These are phyloP conservation scores for Penicillium griseofulvum DNA, from an alignment of 2,329 filamentous ascomycete genomes.

Conservation along the genomic window DNA sequence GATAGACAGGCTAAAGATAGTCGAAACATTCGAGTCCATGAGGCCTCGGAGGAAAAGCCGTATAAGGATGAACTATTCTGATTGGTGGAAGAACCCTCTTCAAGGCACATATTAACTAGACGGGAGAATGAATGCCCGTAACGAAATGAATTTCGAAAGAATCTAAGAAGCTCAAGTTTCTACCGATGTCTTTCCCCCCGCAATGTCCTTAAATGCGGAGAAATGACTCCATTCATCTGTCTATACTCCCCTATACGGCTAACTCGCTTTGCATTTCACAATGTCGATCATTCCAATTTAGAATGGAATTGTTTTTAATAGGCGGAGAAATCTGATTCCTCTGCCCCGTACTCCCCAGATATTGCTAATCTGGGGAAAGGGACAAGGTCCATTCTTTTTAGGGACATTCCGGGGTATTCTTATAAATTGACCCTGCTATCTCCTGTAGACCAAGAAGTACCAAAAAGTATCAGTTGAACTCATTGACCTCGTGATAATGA, in stretches of 20 bases:
- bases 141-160: background rate
- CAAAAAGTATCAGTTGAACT: background rate
- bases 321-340: slow-evolving; percentile 24
- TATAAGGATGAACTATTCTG: background rate
- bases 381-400: background rate
- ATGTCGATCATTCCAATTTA: slow-evolving; percentile 8
- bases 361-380: background rate
- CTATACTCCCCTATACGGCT: background rate
- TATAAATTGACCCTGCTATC: slow-evolving; percentile 1
- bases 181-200: slow-evolving; percentile 1
- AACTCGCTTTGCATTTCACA: background rate
- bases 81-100: slow-evolving; percentile 23
- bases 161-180: background rate
- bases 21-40: no score
- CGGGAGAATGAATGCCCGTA: slow-evolving; percentile 12
- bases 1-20: no score
- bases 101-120: slow-evolving; percentile 14
- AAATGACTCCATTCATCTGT: slow-evolving; percentile 4
- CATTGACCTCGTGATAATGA: slow-evolving; percentile 19
- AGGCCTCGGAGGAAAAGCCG: background rate
- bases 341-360: slow-evolving; percentile 2
- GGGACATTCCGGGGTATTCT: background rate
- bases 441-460: background rate
- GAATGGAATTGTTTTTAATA: slow-evolving; percentile 16
- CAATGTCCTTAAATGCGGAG: slow-evolving; percentile 18